phyloP scores from a whole-genome alignment of 2,329 filamentous ascomycete genomes.

The Eutypella sp. region DNA sequence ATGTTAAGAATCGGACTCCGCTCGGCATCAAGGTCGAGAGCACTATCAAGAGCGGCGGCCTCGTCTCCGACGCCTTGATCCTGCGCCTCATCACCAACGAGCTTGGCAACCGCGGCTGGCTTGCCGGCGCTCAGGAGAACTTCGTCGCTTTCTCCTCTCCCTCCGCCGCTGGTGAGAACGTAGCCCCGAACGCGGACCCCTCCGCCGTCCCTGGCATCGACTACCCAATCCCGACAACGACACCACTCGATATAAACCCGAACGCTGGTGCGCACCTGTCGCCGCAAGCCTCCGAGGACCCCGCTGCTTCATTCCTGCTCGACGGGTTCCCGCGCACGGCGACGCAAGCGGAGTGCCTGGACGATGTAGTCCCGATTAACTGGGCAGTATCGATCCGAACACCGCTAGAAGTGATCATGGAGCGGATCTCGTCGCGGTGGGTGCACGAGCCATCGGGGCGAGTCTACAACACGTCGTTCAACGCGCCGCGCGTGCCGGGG shows the following conservation, averaged over 20 bases:
- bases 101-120: slow-evolving; percentile 80
- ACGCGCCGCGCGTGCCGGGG: slow-evolving; percentile 74
- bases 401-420: slow-evolving; percentile 78
- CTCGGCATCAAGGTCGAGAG: slow-evolving; percentile 87
- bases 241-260: slow-evolving; percentile 30
- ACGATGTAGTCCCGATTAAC: slow-evolving; percentile 86
- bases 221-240: slow-evolving; percentile 27
- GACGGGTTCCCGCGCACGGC: slow-evolving; percentile 94
- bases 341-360: slow-evolving; percentile 70
- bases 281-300: slow-evolving; percentile 55
- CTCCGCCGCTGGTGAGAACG: slow-evolving; percentile 37
- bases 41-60: slow-evolving; percentile 78
- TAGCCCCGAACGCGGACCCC: slow-evolving; percentile 26
- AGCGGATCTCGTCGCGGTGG: slow-evolving; percentile 88
- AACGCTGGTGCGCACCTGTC: slow-evolving; percentile 32
- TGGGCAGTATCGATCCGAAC: slow-evolving; percentile 84
- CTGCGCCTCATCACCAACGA: slow-evolving; percentile 89
- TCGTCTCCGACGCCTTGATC: slow-evolving; percentile 92
- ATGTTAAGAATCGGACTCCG: slow-evolving; percentile 84
- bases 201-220: slow-evolving; percentile 28
- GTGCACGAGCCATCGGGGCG: slow-evolving; percentile 87
- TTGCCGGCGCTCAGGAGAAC: slow-evolving; percentile 46
- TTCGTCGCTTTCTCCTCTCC: slow-evolving; percentile 49
- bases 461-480: slow-evolving; percentile 93
- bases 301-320: slow-evolving; percentile 84